These are phyloP conservation scores for Chalciporus chontae DNA, from an alignment of 768 basidiomycete species.

Conservation along the genomic window DNA sequence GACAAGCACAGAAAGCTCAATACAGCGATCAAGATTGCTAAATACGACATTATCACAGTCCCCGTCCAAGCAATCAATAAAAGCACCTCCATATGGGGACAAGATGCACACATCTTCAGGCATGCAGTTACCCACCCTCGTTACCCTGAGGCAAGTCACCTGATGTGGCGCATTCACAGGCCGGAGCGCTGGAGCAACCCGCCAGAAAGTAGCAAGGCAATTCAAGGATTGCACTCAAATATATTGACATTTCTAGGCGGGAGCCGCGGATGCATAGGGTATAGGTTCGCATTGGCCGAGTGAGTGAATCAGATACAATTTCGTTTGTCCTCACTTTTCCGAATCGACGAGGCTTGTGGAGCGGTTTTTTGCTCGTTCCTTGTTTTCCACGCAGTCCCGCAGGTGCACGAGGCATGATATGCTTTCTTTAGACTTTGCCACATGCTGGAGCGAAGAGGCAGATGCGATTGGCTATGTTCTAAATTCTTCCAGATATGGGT, in stretches of 20 bases:
- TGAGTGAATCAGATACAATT: conserved; percentile 33
- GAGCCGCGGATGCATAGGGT: conserved; percentile 59
- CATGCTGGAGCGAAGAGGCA: conserved; percentile 7
- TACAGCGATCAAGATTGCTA: conserved; percentile 36
- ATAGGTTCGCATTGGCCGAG: conserved; percentile 58
- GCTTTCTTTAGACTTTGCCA: conserved; percentile 21
- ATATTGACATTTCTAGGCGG: conserved; percentile 57
- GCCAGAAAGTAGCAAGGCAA: conserved; percentile 33
- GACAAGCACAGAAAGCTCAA: conserved; percentile 32
- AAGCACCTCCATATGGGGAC: conserved; percentile 54
- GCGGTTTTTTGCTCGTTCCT: conserved; percentile 7
- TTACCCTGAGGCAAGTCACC: conserved; percentile 18
- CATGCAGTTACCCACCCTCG: conserved; percentile 25
- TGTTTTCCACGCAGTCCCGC: conserved; percentile 3
- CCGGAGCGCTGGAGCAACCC: conserved; percentile 52
- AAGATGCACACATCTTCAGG: conserved; percentile 60
- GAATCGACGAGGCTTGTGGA: conserved; percentile 4
- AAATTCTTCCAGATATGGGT: background rate
- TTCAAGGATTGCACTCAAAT: conserved; percentile 52
- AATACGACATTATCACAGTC: conserved; percentile 56
- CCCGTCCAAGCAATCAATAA: conserved; percentile 61
- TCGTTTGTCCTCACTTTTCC: conserved; percentile 1
- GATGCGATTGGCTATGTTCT: conserved; percentile 5
- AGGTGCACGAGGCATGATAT: conserved; percentile 12
- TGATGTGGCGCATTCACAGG: conserved; percentile 30